Percentiles rank a stretch among this genome's conserved stretches.
phyloP scores from a whole-genome alignment of 768 basidiomycete species.

The Pholiota conissans region DNA sequence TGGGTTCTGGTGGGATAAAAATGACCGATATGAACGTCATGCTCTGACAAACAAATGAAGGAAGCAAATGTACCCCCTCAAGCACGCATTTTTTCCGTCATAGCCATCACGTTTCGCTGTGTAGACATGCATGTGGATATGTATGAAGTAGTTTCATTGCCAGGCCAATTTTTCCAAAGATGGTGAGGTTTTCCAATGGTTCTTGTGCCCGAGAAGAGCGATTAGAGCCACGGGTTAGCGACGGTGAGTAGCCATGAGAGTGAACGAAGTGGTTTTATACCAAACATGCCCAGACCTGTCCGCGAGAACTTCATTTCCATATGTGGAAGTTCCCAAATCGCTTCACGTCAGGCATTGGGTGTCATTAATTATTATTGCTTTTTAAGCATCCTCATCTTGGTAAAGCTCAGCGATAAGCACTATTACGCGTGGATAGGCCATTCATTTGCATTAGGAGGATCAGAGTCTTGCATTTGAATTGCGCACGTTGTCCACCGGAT shows the following conservation, averaged over 20 bases:
- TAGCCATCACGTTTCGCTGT: neutral
- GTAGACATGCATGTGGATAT: neutral
- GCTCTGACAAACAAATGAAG: conserved; percentile 11
- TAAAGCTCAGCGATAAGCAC: neutral
- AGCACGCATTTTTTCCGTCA: neutral
- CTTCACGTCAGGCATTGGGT: neutral
- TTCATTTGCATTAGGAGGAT: neutral
- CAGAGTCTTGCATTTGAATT: neutral
- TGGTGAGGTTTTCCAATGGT: neutral
- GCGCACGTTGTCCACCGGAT: neutral
- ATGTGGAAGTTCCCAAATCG: neutral
- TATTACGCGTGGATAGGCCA: neutral
- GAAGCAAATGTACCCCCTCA: neutral
- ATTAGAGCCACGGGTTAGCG: neutral
- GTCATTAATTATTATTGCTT: neutral
- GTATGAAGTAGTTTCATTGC: neutral
- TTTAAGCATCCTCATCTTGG: neutral
- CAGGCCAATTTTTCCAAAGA: neutral
- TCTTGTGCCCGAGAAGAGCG: neutral
- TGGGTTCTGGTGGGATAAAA: conserved; percentile 20
- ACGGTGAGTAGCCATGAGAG: neutral
- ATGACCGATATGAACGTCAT: conserved; percentile 12
- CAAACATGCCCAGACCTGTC: neutral
- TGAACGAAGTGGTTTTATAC: neutral
- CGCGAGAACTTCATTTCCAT: neutral